Percentiles rank a stretch among this genome's conserved stretches.
These are phyloP conservation scores for Ascochyta viciae-villosae DNA, from an alignment of 2,329 filamentous ascomycete species.

Conservation along the genomic window DNA sequence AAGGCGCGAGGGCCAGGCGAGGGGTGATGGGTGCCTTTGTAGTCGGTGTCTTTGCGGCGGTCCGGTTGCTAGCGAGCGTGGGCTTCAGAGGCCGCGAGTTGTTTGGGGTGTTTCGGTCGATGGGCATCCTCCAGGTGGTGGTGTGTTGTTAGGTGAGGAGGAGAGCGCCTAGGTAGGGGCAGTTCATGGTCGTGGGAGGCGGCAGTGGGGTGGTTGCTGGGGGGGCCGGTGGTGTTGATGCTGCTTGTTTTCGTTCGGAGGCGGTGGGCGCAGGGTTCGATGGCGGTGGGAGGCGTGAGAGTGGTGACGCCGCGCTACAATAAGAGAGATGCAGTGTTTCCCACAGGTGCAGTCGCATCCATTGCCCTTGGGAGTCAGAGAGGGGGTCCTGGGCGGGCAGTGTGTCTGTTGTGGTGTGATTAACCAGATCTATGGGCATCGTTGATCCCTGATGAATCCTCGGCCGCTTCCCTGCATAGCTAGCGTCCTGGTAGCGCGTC, in stretches of 20 bases:
- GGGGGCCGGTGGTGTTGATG: conserved; percentile 26
- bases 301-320: conserved; percentile 10
- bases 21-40: conserved; percentile 65
- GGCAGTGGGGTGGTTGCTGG: conserved; percentile 38
- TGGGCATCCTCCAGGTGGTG: conserved; percentile 44
- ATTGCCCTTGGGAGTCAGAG: conserved; percentile 13
- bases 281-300: conserved; percentile 28
- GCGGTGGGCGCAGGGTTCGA: conserved; percentile 10
- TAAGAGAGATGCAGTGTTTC: not conserved
- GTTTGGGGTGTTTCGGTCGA: conserved; percentile 54
- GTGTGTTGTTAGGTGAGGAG: conserved; percentile 22
- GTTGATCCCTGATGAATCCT: conserved; percentile 21
- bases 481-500: conserved; percentile 28
- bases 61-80: conserved; percentile 68
- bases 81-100: conserved; percentile 70
- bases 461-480: conserved; percentile 22
- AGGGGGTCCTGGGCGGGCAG: conserved; percentile 21
- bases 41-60: conserved; percentile 27
- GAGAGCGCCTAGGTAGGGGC: conserved; percentile 24
- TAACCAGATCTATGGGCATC: conserved; percentile 19
- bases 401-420: conserved; percentile 32
- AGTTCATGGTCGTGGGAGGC: conserved; percentile 39
- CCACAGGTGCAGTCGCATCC: conserved; percentile 1
- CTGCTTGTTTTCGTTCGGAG: conserved; percentile 11
- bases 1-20: conserved; percentile 58